Base-by-base conservation (phyloP, 1,139 yeast species). In the Sugiyamaella pinicola region DNA sequence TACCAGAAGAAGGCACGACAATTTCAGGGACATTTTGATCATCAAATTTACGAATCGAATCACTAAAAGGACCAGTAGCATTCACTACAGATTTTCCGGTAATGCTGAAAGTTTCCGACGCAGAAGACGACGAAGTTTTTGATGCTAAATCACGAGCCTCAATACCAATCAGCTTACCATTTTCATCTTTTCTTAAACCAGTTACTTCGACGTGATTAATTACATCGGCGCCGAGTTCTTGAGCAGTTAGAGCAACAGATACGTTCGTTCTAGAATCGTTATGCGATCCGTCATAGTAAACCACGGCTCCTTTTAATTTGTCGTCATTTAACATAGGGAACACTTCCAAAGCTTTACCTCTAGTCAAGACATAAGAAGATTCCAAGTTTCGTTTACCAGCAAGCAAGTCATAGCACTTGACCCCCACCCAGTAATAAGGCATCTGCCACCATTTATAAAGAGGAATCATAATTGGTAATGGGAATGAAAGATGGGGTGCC, bases 1-100 rank as follows among this genome's bases (percentile, higher is more conserved):
- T 96, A 72, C 98, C 98, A 37, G 93, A 83, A 15, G 96, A 86
- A 39, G 97, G 98, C 53, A 91, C 96, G 59, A 90, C 96, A 85
- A 91, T 88, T 64, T 82, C 81, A 60, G 90, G 80, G 42, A 67
- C 64, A 19, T 58, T 45, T 49, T 62, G 64, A 58, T 83, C 81
- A 71, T 91, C 97, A 91, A 91, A 85, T 68, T 88, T 90, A 68
- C 95, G 80, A 55, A 91, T 75, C 52, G 79, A 77, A 72, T 91
- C 98, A 59, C 95, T 84, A 72, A 84, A 87, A 51, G 98, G 97
- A 56, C 98, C 98, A 50, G 98, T 90, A 37, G 98, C 97, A 68
- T 90, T 91, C 51, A 91, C 87, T 40, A 89, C 84, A 48, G 87
- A 78, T 59, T 86, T 87, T 47, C 96, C 86, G 58, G 75, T 75